phyloP scores from a whole-genome alignment of 345 rosid species.

The Brassica nigra region DNA sequence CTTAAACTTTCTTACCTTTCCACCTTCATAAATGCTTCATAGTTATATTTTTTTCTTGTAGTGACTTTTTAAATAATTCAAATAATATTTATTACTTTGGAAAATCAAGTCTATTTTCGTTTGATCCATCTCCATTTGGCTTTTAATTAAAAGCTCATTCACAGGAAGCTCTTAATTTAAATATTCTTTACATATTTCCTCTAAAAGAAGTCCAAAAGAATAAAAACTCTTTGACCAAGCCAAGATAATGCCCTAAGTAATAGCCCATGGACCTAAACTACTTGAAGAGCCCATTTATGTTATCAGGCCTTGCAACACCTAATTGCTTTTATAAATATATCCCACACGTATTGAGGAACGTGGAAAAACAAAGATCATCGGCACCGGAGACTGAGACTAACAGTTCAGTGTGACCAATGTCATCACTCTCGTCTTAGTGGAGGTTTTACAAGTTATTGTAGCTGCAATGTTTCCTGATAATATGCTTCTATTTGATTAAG shows the following conservation, averaged over 20 bases:
- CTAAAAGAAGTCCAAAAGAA: background rate
- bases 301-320: background rate
- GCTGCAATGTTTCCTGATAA: too few relatives aligned
- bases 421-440: too few relatives aligned
- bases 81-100: background rate
- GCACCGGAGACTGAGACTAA: background rate
- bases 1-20: background rate
- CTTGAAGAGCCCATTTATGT: background rate
- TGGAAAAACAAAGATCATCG: conserved; percentile 22
- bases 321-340: background rate
- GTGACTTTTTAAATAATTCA: background rate
- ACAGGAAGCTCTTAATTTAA: background rate
- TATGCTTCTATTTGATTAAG: too few relatives aligned
- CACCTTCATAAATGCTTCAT: background rate
- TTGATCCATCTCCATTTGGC: background rate
- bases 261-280: background rate
- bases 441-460: too few relatives aligned
- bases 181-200: background rate
- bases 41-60: too few relatives aligned
- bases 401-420: too few relatives aligned
- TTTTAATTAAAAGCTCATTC: background rate
- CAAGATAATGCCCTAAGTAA: background rate
- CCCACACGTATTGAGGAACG: conserved; percentile 26
- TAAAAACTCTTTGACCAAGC: background rate
- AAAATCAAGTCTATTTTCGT: background rate